Percentiles rank a stretch among this genome's conserved stretches.
Evolutionary conservation across 2,329 filamentous ascomycete species (phyloP).

Genomic region (Monilinia vaccinii-corymbosi): DNA sequence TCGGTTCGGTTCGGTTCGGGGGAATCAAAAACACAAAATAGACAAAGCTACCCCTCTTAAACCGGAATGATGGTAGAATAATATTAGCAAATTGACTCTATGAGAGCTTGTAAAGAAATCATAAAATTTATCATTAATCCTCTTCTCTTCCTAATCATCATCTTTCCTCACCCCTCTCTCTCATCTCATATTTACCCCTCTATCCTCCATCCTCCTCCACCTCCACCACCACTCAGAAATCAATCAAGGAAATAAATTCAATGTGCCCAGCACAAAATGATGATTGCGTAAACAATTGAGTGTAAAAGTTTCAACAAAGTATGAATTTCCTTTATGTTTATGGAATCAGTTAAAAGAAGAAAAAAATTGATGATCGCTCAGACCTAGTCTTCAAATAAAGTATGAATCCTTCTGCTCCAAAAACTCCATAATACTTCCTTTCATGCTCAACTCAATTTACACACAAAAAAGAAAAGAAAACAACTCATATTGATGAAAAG

Average conservation of each 20-base stretch:
- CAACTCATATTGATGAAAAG: neutral
- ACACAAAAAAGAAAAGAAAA: neutral
- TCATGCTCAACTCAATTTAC: conserved; percentile 3
- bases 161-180: neutral
- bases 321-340: neutral
- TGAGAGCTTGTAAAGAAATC: neutral
- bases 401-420: neutral
- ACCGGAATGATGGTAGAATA: neutral
- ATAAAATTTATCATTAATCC: conserved; percentile 7
- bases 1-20: too few species aligned
- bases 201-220: neutral
- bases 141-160: neutral
- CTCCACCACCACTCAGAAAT: neutral
- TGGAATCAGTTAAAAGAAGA: neutral
- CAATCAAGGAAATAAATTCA: neutral
- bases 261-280: neutral
- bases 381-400: conserved; percentile 2
- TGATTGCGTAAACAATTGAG: too few species aligned
- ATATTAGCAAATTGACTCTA: neutral
- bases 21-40: neutral
- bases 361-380: conserved; percentile 1
- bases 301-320: neutral
- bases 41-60: neutral
- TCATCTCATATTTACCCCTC: neutral
- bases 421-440: conserved; percentile 2